A percentile compares a stretch with the other conserved stretches of the same genome.
Evolutionary conservation across 345 rosid species (phyloP).

Genomic region (Bruguiera parviflora): DNA sequence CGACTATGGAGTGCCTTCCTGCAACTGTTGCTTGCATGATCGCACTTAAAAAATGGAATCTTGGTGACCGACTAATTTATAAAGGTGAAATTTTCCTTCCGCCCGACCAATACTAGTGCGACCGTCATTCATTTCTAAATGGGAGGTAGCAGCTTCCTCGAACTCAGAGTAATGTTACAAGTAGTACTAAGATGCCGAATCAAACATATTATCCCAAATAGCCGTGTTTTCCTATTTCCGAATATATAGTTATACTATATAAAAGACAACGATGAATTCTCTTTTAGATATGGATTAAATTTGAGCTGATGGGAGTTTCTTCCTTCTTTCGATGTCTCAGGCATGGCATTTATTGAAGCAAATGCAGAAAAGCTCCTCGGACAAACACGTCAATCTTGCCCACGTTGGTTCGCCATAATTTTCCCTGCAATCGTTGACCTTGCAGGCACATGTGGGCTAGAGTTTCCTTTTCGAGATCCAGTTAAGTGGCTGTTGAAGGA

Average conservation of each 20-base stretch:
- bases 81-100: conserved; percentile 33
- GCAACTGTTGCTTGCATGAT: conserved; percentile 51
- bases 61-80: conserved; percentile 14
- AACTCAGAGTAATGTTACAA: too few relatives aligned
- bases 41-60: conserved; percentile 51
- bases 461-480: conserved; percentile 26
- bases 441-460: conserved; percentile 37
- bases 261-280: too few relatives aligned
- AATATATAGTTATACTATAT: too few relatives aligned
- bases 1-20: conserved; percentile 36
- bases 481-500: conserved; percentile 12
- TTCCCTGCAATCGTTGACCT: conserved; percentile 53
- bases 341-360: conserved; percentile 36
- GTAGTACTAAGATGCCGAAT: too few relatives aligned
- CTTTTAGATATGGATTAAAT: too few relatives aligned
- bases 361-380: conserved; percentile 33
- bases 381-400: conserved; percentile 20
- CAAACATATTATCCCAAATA: too few relatives aligned
- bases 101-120: too few relatives aligned
- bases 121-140: too few relatives aligned
- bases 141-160: too few relatives aligned
- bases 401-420: conserved; percentile 54
- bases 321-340: conserved; percentile 17
- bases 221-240: too few relatives aligned
- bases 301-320: background rate